Conservation (phyloP, 2,329 filamentous ascomycete genomes). For the Fusarium sp. region DNA sequence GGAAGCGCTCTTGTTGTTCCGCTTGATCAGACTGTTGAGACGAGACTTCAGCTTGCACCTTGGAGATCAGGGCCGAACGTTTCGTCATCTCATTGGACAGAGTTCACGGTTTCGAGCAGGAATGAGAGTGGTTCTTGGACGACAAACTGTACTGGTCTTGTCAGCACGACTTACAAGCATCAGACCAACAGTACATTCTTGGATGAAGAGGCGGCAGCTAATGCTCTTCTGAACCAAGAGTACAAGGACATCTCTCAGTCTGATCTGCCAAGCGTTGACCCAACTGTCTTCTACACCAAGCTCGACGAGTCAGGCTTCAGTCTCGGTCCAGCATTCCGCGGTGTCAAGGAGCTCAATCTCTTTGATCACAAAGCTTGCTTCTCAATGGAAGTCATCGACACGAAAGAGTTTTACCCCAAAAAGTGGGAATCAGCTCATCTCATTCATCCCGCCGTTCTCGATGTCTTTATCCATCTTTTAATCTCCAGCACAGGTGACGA, state of each 20-base stretch:
- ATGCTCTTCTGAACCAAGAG: not conserved
- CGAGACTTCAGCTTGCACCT: not conserved
- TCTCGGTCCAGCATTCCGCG: not conserved
- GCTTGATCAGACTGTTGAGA: not conserved
- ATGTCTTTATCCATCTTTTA: not conserved
- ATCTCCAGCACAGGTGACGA: not conserved
- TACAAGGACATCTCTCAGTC: not conserved
- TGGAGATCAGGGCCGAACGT: not conserved
- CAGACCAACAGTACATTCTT: not conserved
- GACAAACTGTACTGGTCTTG: not conserved
- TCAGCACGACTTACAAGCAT: not conserved
- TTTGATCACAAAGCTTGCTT: not conserved
- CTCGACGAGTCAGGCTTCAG: constrained; percentile 1
- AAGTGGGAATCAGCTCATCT: not conserved
- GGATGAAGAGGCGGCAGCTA: not conserved
- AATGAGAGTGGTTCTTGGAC: constrained; percentile 3
- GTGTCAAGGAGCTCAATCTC: not conserved
- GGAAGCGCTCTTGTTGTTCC: not conserved
- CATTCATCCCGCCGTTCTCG: not conserved
- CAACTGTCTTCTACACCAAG: not conserved
- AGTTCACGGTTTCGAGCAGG: not conserved
- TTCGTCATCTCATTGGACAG: not conserved
- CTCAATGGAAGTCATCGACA: not conserved
- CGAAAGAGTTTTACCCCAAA: not conserved
- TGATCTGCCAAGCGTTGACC: not conserved